These are phyloP conservation scores for Botryosphaeria dothidea DNA, from an alignment of 2,329 filamentous ascomycete species.

Conservation along the genomic window DNA sequence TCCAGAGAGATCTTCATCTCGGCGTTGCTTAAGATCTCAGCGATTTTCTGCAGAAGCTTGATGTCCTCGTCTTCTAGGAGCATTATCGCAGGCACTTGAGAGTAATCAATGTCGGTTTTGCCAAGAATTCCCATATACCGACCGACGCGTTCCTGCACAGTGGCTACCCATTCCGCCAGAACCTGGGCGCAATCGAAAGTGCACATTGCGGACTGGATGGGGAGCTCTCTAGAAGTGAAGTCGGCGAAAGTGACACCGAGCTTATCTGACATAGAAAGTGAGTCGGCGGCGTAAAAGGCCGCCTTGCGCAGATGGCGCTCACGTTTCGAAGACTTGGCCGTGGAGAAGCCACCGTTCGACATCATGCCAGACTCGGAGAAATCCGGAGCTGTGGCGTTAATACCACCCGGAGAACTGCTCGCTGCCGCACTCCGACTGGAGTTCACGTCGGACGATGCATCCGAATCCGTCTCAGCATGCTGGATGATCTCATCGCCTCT, in stretches of 20 bases:
- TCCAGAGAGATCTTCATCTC: constrained; percentile 74
- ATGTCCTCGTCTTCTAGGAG: constrained; percentile 89
- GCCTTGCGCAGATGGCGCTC: constrained; percentile 90
- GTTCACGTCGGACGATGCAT: constrained; percentile 9
- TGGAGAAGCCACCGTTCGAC: constrained; percentile 19
- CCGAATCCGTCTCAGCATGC: constrained; percentile 57
- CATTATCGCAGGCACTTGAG: constrained; percentile 82
- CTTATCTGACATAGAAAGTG: constrained; percentile 83
- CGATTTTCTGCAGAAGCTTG: constrained; percentile 79
- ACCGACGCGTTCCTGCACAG: constrained; percentile 91
- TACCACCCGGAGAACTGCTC: constrained; percentile 24
- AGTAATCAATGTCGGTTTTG: constrained; percentile 75
- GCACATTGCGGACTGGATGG: constrained; percentile 88
- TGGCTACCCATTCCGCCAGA: constrained; percentile 89
- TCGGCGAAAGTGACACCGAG: constrained; percentile 84
- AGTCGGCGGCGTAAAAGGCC: constrained; percentile 93
- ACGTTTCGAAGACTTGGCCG: constrained; percentile 64
- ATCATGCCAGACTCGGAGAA: constrained; percentile 29
- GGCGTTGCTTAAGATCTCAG: constrained; percentile 73
- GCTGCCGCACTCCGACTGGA: constrained; percentile 26
- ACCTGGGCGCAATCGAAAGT: constrained; percentile 93
- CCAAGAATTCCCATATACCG: constrained; percentile 85
- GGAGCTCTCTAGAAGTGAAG: constrained; percentile 78
- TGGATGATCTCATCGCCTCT: constrained; percentile 74
- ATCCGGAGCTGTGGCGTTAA: constrained; percentile 1